Base-by-base conservation (phyloP, 2,329 filamentous ascomycete species). In the Epichloe brachyelytri region DNA sequence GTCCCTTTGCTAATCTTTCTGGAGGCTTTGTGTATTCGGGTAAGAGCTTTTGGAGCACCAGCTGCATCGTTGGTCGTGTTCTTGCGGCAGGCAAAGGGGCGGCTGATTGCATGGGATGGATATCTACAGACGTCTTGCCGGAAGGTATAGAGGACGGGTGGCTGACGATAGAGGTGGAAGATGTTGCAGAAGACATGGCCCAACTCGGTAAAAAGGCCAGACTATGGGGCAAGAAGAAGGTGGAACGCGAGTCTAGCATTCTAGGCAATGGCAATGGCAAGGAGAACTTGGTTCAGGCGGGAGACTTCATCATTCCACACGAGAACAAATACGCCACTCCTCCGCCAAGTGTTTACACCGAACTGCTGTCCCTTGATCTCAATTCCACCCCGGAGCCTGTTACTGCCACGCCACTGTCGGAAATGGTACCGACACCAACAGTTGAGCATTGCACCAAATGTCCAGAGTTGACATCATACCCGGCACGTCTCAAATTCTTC, bases 21-120 rank as follows among this genome's bases (percentile, higher is more conserved):
- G 78, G 79, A 15, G 82, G 82, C 0, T 85, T 85, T 55, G 71
- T 83, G 3, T 84, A 83, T 58, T 66, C 64, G 4, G 74, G 74
- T 2, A 82, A 79, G 68, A 85, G 80, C 54, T 85, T 84, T 62
- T 85, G 82, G 82, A 85, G 80, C 63, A 83, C 78, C 1, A 72
- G 76, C 12, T 84, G 80, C 60, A 71, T 85, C 41, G 75, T 85
- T 10, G 82, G 81, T 3, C 76, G 80, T 30, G 79, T 85, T 3
- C 66, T 85, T 36, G 80, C 80, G 33, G 80, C 80, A 30, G 77
- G 78, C 7, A 74, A 74, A 49, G 80, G 79, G 3, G 76, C 80
- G 15, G 74, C 74, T 0, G 81, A 85, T 60, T 81, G 81, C 60
- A 80, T 85, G 78, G 81, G 81, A 48, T 83, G 82, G 82, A 71